Conservation (phyloP, 2,329 filamentous ascomycete genomes). For the Aspergillus sojae region DNA sequence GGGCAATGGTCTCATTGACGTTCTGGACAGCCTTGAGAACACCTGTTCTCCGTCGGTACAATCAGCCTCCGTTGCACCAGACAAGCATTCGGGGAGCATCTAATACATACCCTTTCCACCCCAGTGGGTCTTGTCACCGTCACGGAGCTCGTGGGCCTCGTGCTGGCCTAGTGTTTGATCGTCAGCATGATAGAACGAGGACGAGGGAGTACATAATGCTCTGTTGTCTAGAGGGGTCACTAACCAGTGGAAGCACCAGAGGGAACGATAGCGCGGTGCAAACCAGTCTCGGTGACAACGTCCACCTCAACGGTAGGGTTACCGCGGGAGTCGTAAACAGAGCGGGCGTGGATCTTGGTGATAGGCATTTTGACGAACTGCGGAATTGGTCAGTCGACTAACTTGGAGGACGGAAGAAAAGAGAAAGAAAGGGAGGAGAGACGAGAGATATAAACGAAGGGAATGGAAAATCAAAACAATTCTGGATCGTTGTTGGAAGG, state of each 20-base stretch:
- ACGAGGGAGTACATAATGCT: neutral
- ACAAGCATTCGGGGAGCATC: neutral
- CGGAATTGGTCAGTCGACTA: slow-evolving; percentile 29
- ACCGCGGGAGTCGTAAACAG: slow-evolving; percentile 96
- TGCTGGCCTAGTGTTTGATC: slow-evolving; percentile 67
- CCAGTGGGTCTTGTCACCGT: slow-evolving; percentile 86
- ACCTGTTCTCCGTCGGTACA: slow-evolving; percentile 33
- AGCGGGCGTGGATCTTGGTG: slow-evolving; percentile 87
- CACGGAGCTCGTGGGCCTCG: slow-evolving; percentile 88
- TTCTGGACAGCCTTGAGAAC: slow-evolving; percentile 84
- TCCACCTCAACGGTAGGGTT: slow-evolving; percentile 99
- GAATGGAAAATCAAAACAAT: slow-evolving; percentile 15
- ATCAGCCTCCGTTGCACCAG: slow-evolving; percentile 8
- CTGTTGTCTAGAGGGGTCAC: slow-evolving; percentile 36
- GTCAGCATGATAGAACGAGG: slow-evolving; percentile 23
- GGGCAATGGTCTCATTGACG: slow-evolving; percentile 79
- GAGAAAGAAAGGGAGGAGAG: slow-evolving; percentile 18
- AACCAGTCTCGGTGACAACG: slow-evolving; percentile 91
- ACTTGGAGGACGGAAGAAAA: slow-evolving; percentile 20
- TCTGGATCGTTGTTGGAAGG: slow-evolving; percentile 24
- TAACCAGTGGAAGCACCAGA: slow-evolving; percentile 92
- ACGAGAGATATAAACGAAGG: slow-evolving; percentile 22
- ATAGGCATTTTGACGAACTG: slow-evolving; percentile 72
- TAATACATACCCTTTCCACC: slow-evolving; percentile 69
- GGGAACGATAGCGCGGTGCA: slow-evolving; percentile 96